Base-by-base conservation (phyloP, 2,329 filamentous ascomycete species). In the Neonectria coccinea region DNA sequence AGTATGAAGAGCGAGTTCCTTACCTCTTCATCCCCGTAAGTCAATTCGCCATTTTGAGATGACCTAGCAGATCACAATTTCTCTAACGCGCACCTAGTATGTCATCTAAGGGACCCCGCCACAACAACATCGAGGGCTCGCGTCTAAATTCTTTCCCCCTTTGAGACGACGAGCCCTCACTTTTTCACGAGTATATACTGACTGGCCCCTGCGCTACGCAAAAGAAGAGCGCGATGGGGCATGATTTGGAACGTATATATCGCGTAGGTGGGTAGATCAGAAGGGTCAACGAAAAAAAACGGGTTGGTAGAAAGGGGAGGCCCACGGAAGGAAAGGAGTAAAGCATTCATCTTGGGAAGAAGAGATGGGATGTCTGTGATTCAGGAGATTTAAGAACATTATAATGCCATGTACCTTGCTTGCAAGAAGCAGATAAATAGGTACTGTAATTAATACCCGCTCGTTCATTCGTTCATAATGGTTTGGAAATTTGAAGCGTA, bases 1-100 rank as follows among this genome's bases (percentile, higher is more conserved):
- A 94, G 82, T 97, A 96, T 75, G 91, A 92, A 82, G 87, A 85
- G 80, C 84, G 85, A 73, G 92, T 94, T 54, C 93, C 93, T 20
- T 95, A 94, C 78, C 83, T 96, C 59, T 96, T 97, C 78, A 93
- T 97, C 81, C 93, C 93, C 41, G 83, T 85, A 74, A 76, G 81
- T 78, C 9, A 22, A 31, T 9, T 8, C 14, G 9, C 27, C 18
- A 16, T 12, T 27, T 27, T 20, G 42, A n/a, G 3, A 25, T 29
- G 1, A 9, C n/a, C n/a, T 2, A 33, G 31, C 22, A 2, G 4
- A 31, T 33, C 11, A 18, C 29, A n/a, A 20, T 11, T 22, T 58
- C 22, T 5, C 67, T 77, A 63, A 76, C 54, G 56, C 5, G 6
- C 3, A 25, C 11, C 5, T 33, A 83, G 81, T 82, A 82, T 70